phyloP scores from a whole-genome alignment of 2,329 filamentous ascomycete genomes.

The Plectosphaerella cucumerina region DNA sequence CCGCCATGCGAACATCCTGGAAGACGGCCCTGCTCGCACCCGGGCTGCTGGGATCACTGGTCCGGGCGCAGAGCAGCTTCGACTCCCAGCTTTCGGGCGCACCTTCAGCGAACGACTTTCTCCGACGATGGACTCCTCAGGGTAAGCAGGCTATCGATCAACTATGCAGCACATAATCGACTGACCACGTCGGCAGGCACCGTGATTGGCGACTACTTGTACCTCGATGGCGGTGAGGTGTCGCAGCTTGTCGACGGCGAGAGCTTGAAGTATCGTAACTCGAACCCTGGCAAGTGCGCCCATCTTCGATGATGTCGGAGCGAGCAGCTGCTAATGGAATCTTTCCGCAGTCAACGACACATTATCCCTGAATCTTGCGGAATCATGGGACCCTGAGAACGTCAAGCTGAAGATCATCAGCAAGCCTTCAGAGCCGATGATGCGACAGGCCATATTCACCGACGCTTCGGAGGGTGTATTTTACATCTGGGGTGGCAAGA shows the following conservation, averaged over 20 bases:
- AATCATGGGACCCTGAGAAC: conserved; percentile 28
- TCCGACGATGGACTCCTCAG: neutral
- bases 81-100: neutral
- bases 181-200: conserved; percentile 4
- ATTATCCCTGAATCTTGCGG: conserved; percentile 25
- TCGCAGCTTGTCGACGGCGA: conserved; percentile 20
- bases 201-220: conserved; percentile 30
- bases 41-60: neutral
- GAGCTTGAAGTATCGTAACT: neutral
- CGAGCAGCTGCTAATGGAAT: too few species aligned
- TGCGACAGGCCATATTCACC: conserved; percentile 26
- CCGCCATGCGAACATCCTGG: neutral
- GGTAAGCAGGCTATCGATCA: neutral
- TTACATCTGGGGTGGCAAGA: conserved; percentile 29
- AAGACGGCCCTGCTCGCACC: neutral
- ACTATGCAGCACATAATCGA: neutral
- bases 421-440: conserved; percentile 23
- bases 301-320: too few species aligned
- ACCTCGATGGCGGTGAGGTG: conserved; percentile 32
- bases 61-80: neutral
- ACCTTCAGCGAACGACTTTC: neutral
- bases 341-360: conserved; percentile 23
- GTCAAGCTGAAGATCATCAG: conserved; percentile 21
- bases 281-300: neutral
- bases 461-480: conserved; percentile 21